Conservation (phyloP, 2,329 filamentous ascomycete genomes). For the Claviceps capensis region DNA sequence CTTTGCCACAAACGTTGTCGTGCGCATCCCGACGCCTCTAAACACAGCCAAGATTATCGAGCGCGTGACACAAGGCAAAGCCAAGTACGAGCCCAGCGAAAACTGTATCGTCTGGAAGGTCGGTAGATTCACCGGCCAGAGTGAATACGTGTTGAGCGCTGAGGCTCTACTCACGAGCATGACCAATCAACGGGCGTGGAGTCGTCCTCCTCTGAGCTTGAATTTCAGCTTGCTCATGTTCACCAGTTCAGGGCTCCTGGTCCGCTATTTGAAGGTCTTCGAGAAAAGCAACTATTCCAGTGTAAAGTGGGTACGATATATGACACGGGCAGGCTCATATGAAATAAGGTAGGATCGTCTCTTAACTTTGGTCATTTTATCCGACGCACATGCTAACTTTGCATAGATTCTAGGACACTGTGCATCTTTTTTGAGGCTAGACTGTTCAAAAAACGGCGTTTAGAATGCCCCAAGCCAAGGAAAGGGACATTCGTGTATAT, state of each 20-base stretch:
- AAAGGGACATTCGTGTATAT: constrained; percentile 1
- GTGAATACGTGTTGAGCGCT: constrained; percentile 86
- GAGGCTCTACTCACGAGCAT: constrained; percentile 90
- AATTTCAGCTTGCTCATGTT: constrained; percentile 97
- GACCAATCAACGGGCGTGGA: constrained; percentile 98
- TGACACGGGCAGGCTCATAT: constrained; percentile 95
- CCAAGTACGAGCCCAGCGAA: constrained; percentile 95
- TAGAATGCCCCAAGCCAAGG: not conserved
- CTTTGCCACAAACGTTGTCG: constrained; percentile 90
- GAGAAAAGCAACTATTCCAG: constrained; percentile 98
- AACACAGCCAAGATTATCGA: constrained; percentile 93
- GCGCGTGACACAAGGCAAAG: constrained; percentile 87
- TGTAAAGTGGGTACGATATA: constrained; percentile 98
- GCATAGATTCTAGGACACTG: constrained; percentile 19
- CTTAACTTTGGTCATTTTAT: not conserved
- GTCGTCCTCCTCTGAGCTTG: constrained; percentile 77
- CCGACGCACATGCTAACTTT: constrained; percentile 7
- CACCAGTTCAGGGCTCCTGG: constrained; percentile 81
- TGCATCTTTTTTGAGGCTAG: not conserved
- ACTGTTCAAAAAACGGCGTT: constrained; percentile 3
- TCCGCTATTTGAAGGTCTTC: constrained; percentile 95
- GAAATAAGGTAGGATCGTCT: constrained; percentile 60
- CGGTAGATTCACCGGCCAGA: constrained; percentile 93
- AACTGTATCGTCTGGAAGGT: constrained; percentile 99
- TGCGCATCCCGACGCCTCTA: constrained; percentile 87